These are phyloP conservation scores for Kodamaea plutei DNA, from an alignment of 1,139 yeast genomes.

Conservation along the genomic window DNA sequence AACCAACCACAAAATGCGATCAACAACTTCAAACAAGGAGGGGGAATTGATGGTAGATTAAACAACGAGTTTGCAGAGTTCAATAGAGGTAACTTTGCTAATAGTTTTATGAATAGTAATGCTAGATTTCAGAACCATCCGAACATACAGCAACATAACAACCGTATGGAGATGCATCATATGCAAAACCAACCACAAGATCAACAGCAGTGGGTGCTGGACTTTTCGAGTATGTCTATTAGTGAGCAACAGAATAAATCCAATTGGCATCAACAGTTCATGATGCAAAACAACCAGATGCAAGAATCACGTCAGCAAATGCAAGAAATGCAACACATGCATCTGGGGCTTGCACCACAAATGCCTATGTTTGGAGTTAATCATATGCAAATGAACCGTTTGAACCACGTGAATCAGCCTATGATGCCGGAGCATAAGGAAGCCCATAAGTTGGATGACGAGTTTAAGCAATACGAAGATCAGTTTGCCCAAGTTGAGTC, in stretches of 20 bases:
- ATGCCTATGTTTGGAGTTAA: conserved; percentile 2
- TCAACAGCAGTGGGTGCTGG: conserved; percentile 28
- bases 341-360: conserved; percentile 3
- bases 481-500: conserved; percentile 36
- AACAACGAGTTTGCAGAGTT: conserved; percentile 37
- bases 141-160: conserved; percentile 14
- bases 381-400: conserved; percentile 3
- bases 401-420: conserved; percentile 2
- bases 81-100: conserved; percentile 18
- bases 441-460: conserved; percentile 27
- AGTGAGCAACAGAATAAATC: conserved; percentile 7
- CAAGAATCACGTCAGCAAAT: conserved; percentile 10
- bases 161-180: too few relatives aligned
- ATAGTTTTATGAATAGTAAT: conserved; percentile 17
- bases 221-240: conserved; percentile 26
- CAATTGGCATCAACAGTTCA: conserved; percentile 31
- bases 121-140: conserved; percentile 9
- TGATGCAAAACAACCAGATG: conserved; percentile 15
- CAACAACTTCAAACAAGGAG: conserved; percentile 9
- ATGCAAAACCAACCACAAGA: conserved; percentile 9
- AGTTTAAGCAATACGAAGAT: conserved; percentile 27
- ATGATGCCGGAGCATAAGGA: conserved; percentile 27
- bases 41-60: conserved; percentile 22
- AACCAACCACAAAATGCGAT: conserved; percentile 8
- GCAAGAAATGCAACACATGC: conserved; percentile 4